phyloP scores from a whole-genome alignment of 2,329 filamentous ascomycete species.

The Colletotrichum plurivorum region DNA sequence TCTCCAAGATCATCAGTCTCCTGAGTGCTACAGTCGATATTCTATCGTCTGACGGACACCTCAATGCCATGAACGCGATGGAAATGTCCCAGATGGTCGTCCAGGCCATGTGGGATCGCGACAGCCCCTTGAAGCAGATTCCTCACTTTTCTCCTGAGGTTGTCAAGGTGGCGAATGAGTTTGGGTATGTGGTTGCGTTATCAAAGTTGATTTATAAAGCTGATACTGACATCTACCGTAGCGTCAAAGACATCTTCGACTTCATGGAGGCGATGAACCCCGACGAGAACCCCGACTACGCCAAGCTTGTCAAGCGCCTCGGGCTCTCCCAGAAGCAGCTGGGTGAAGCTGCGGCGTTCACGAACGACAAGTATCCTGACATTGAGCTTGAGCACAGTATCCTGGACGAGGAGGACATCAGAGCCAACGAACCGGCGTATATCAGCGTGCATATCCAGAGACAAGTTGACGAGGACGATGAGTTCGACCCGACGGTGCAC shows the following conservation, averaged over 20 bases:
- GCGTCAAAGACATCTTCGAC: conserved; percentile 93
- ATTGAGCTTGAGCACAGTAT: conserved; percentile 92
- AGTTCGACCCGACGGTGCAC: conserved; percentile 86
- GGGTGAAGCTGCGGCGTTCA: conserved; percentile 91
- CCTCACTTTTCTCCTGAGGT: conserved; percentile 91
- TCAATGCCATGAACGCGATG: conserved; percentile 99
- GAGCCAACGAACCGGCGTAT: conserved; percentile 84
- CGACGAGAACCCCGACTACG: conserved; percentile 88
- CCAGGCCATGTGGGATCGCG: conserved; percentile 98
- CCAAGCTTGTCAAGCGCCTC: conserved; percentile 81
- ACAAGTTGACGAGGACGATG: conserved; percentile 79
- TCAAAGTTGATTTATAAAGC: conserved; percentile 39
- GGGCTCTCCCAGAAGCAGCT: conserved; percentile 86
- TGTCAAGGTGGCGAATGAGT: conserved; percentile 85
- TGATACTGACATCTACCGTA: conserved; percentile 54
- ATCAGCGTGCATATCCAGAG: conserved; percentile 88
- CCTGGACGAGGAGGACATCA: conserved; percentile 84
- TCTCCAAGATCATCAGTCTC: conserved; percentile 87
- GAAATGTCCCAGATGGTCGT: conserved; percentile 99
- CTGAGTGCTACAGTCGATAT: conserved; percentile 95
- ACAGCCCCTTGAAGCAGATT: conserved; percentile 97
- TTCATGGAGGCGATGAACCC: conserved; percentile 99
- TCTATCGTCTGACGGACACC: conserved; percentile 92
- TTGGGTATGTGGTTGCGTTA: conserved; percentile 70
- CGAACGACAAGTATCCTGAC: conserved; percentile 96